Evolutionary conservation across 352 stramenopile genomes (phyloP).

Genomic region (Pythium guiyangense): DNA sequence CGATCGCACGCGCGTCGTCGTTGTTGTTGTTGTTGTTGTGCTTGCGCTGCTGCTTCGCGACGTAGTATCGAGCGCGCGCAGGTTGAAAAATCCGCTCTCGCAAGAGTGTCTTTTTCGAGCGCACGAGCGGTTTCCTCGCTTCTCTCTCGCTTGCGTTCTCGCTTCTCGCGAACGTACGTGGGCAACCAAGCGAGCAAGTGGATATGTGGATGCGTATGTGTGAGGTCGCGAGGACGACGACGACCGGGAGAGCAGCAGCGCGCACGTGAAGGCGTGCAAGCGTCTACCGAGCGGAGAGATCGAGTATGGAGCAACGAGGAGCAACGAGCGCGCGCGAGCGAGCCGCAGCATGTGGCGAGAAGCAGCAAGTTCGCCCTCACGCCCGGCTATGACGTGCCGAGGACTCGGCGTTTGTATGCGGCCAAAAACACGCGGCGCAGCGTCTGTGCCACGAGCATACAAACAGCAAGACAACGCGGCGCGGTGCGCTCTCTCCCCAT

Average conservation of each 20-base stretch:
- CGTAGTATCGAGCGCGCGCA: background rate
- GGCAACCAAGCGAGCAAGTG: too few species aligned
- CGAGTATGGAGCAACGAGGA: background rate
- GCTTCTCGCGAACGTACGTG: too few species aligned
- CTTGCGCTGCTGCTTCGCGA: background rate
- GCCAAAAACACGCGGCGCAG: background rate
- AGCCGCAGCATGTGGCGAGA: background rate
- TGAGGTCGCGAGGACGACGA: background rate
- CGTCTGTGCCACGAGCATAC: background rate
- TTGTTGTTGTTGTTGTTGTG: background rate
- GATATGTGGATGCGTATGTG: background rate
- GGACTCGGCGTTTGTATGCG: background rate
- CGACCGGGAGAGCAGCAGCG: too few species aligned
- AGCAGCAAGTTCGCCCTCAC: background rate
- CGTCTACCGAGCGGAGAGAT: background rate
- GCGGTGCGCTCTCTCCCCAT: slow-evolving; percentile 1
- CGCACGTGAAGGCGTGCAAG: background rate
- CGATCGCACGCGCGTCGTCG: too few species aligned
- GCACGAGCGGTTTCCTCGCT: background rate
- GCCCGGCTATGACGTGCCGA: slow-evolving; percentile 1
- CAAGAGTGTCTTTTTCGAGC: background rate
- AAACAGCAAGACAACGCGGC: background rate
- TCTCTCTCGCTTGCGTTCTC: too few species aligned
- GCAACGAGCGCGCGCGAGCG: background rate
- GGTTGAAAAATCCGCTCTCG: background rate